These are phyloP conservation scores for Dothiorella sarmentorum DNA, from an alignment of 2,329 filamentous ascomycete species.

Conservation along the genomic window DNA sequence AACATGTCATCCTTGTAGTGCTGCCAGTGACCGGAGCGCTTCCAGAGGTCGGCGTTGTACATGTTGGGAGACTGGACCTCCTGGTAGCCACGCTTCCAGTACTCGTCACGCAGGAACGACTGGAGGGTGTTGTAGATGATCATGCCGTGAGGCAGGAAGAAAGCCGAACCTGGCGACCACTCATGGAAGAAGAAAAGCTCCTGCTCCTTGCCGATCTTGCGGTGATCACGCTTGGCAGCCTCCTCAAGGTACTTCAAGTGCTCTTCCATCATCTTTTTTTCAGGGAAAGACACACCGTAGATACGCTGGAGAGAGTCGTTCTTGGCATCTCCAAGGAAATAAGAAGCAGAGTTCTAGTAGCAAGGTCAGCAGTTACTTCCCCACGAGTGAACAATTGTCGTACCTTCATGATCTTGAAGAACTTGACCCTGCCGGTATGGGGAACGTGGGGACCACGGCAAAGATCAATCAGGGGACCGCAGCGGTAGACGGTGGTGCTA, in stretches of 20 bases:
- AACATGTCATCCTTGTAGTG: slow-evolving; percentile 84
- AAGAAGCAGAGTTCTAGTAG: slow-evolving; percentile 66
- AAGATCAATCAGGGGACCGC: slow-evolving; percentile 89
- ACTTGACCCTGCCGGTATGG: slow-evolving; percentile 88
- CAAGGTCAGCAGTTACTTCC: not conserved
- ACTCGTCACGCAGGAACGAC: slow-evolving; percentile 77
- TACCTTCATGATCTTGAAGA: slow-evolving; percentile 86
- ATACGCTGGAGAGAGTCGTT: slow-evolving; percentile 97
- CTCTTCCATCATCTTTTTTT: slow-evolving; percentile 91
- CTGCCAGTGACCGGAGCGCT: slow-evolving; percentile 90
- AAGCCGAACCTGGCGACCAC: slow-evolving; percentile 85
- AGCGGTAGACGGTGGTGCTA: slow-evolving; percentile 89
- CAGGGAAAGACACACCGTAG: slow-evolving; percentile 93
- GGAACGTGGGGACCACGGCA: slow-evolving; percentile 94
- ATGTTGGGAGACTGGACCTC: slow-evolving; percentile 97
- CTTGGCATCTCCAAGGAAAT: slow-evolving; percentile 89
- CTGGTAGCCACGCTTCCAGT: slow-evolving; percentile 89
- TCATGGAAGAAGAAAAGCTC: slow-evolving; percentile 98
- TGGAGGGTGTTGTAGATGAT: slow-evolving; percentile 90
- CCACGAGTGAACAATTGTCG: slow-evolving; percentile 13
- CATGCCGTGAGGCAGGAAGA: slow-evolving; percentile 89
- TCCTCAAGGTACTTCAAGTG: slow-evolving; percentile 95
- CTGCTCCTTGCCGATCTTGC: slow-evolving; percentile 90
- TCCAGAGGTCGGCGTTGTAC: slow-evolving; percentile 92
- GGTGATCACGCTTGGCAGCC: slow-evolving; percentile 94